Conservation (phyloP, 1,139 yeast species). For the Lodderomyces jiufengensis region DNA sequence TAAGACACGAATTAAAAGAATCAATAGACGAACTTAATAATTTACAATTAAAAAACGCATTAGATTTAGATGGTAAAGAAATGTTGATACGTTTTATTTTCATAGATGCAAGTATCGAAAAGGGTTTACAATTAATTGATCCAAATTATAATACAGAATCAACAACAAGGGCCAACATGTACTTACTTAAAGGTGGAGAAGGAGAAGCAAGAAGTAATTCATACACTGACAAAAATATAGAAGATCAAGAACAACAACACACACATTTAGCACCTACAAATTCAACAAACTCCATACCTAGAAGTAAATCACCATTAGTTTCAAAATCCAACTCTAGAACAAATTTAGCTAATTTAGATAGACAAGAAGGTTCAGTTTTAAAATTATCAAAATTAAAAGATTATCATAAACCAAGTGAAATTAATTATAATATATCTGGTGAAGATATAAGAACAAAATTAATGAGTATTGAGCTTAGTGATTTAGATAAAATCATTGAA, state of each 20-base stretch:
- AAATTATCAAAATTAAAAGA: constrained; percentile 30
- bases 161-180: constrained; percentile 13
- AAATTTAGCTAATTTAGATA: constrained; percentile 32
- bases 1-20: constrained; percentile 46
- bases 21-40: constrained; percentile 57
- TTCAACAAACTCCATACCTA: constrained; percentile 16
- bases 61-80: constrained; percentile 69
- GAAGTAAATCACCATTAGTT: constrained; percentile 24
- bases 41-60: constrained; percentile 49
- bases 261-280: constrained; percentile 4
- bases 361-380: constrained; percentile 42
- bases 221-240: constrained; percentile 2
- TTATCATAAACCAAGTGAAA: constrained; percentile 18
- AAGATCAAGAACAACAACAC: constrained; percentile 3
- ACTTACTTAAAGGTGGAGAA: constrained; percentile 14
- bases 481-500: constrained; percentile 49
- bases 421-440: constrained; percentile 36
- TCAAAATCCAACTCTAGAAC: constrained; percentile 37
- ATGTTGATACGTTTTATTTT: constrained; percentile 64
- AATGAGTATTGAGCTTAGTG: constrained; percentile 42
- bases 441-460: constrained; percentile 53
- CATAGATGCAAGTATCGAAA: constrained; percentile 66
- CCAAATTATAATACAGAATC: constrained; percentile 25
- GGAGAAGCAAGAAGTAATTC: constrained; percentile 12
- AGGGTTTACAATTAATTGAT: constrained; percentile 55